Percentiles rank a stretch among this genome's conserved stretches.
Conservation (phyloP, 2,329 filamentous ascomycete species). For the Boeremia lycopersici region DNA sequence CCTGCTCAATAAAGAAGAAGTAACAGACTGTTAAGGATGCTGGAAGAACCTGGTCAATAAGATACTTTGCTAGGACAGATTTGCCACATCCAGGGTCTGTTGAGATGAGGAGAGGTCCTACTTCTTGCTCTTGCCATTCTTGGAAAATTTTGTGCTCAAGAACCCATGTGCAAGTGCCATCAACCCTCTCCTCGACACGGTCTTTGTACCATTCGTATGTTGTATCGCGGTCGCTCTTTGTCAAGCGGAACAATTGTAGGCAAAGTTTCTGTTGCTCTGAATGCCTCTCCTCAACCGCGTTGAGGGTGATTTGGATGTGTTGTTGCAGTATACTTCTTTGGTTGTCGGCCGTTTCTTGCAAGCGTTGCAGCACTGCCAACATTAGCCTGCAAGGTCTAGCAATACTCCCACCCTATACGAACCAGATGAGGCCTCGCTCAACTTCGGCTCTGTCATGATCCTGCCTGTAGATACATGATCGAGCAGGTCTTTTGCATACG, state of each 20-base stretch:
- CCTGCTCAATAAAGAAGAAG: slow-evolving; percentile 32
- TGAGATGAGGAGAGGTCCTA: slow-evolving; percentile 26
- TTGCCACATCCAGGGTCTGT: slow-evolving; percentile 33
- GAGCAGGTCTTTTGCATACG: no score
- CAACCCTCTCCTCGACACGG: slow-evolving; percentile 23
- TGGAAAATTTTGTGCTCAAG: slow-evolving; percentile 23
- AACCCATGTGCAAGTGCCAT: slow-evolving; percentile 29
- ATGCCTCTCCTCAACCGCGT: slow-evolving; percentile 18
- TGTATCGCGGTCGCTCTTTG: slow-evolving; percentile 18
- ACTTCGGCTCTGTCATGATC: not conserved
- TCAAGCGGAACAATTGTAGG: slow-evolving; percentile 30
- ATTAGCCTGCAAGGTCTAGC: no score
- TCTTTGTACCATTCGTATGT: slow-evolving; percentile 33
- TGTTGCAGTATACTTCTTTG: slow-evolving; percentile 18
- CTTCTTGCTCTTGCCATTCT: slow-evolving; percentile 21
- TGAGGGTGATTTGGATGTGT: no score
- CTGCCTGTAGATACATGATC: no score
- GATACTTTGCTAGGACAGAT: slow-evolving; percentile 27
- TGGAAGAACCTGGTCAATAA: slow-evolving; percentile 23
- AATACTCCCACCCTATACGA: slow-evolving; percentile 7
- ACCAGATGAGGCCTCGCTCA: slow-evolving; percentile 15
- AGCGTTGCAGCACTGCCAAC: no score
- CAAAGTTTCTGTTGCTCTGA: slow-evolving; percentile 23
- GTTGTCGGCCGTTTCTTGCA: no score
- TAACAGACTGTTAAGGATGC: slow-evolving; percentile 25